Percentiles rank a stretch among this genome's conserved stretches.
phyloP scores from a whole-genome alignment of 768 basidiomycete species.

The Pleurotus eryngii region DNA sequence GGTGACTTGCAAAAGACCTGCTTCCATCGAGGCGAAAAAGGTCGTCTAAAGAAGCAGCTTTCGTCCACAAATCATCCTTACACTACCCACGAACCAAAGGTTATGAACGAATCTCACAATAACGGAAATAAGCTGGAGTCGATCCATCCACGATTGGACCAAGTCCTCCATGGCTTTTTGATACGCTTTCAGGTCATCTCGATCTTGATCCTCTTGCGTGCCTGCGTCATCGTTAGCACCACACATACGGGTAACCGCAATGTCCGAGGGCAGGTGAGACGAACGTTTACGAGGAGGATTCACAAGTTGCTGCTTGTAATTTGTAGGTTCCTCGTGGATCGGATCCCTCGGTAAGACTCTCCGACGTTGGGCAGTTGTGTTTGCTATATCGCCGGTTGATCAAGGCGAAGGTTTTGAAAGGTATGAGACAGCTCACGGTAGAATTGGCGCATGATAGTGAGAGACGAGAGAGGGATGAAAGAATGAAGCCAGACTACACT shows the following conservation, averaged over 20 bases:
- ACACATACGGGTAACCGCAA: no score
- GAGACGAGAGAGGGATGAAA: not conserved
- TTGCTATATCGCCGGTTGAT: not conserved
- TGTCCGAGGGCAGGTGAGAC: not conserved
- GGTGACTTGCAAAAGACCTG: slow-evolving; percentile 45
- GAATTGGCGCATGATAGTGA: not conserved
- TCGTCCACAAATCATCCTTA: not conserved
- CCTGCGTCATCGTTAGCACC: not conserved
- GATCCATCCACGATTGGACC: slow-evolving; percentile 60
- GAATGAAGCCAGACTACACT: no score
- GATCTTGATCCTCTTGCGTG: slow-evolving; percentile 47
- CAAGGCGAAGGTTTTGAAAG: no score
- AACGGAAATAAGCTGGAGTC: slow-evolving; percentile 57
- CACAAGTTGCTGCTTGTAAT: not conserved
- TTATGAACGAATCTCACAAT: slow-evolving; percentile 36
- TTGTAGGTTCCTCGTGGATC: not conserved
- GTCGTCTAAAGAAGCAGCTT: slow-evolving; percentile 40
- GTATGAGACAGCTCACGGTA: not conserved
- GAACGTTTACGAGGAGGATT: not conserved
- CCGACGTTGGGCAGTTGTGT: not conserved
- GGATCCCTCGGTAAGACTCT: not conserved
- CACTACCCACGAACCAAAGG: not conserved
- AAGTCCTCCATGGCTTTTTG: slow-evolving; percentile 46
- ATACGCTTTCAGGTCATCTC: slow-evolving; percentile 41
- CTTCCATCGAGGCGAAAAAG: slow-evolving; percentile 59